phyloP scores from a whole-genome alignment of 1,284 basidiomycete species.

The Pseudozyma sp. region DNA sequence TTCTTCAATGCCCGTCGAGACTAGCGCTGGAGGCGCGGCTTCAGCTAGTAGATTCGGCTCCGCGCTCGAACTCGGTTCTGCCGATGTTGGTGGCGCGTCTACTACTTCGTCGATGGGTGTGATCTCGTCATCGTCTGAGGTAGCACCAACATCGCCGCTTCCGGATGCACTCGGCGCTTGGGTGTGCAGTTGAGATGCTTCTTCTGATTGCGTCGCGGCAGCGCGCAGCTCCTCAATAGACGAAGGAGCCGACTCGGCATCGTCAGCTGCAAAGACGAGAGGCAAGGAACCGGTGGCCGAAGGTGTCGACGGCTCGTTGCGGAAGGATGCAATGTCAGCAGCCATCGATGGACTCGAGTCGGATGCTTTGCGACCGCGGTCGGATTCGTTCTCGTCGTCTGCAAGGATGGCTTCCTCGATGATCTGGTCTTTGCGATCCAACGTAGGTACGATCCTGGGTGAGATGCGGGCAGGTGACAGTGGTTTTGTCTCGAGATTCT shows the following conservation, averaged over 20 bases:
- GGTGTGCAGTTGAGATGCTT: slow-evolving; percentile 8
- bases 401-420: slow-evolving; percentile 51
- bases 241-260: slow-evolving; percentile 28
- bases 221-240: slow-evolving; percentile 33
- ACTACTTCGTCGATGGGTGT: slow-evolving; percentile 28
- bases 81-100: slow-evolving; percentile 1
- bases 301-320: background rate
- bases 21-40: slow-evolving; percentile 40
- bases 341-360: slow-evolving; percentile 7
- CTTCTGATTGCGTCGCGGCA: slow-evolving; percentile 5
- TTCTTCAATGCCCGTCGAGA: slow-evolving; percentile 45
- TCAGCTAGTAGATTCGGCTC: slow-evolving; percentile 42
- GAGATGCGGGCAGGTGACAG: slow-evolving; percentile 22
- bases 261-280: slow-evolving; percentile 21
- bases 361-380: slow-evolving; percentile 15
- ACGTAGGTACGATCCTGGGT: slow-evolving; percentile 23
- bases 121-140: slow-evolving; percentile 28
- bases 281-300: slow-evolving; percentile 14
- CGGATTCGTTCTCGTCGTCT: slow-evolving; percentile 29
- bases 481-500: slow-evolving; percentile 6
- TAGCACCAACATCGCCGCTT: background rate
- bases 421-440: slow-evolving; percentile 47
- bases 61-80: slow-evolving; percentile 8
- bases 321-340: background rate
- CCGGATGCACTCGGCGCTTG: slow-evolving; percentile 1